Evolutionary conservation across 2,329 filamentous ascomycete genomes (phyloP).

Genomic region (Leptographium galeiforme): DNA sequence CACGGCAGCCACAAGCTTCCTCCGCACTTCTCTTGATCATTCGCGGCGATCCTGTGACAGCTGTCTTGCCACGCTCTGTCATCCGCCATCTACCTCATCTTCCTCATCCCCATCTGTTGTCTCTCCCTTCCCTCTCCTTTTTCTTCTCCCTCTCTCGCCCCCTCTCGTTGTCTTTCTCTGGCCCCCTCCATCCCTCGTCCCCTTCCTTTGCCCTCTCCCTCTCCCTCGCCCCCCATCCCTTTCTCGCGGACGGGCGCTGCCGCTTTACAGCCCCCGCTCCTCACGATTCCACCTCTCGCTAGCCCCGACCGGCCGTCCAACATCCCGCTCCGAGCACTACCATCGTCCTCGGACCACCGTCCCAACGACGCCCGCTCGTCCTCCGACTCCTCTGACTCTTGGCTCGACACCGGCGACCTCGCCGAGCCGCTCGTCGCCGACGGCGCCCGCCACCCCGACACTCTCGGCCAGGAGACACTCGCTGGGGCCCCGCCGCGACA

Average conservation of each 20-base stretch:
- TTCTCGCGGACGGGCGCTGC: conserved; percentile 52
- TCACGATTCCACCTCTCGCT: conserved; percentile 70
- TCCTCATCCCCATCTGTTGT: too few relatives aligned
- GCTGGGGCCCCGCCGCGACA: conserved; percentile 30
- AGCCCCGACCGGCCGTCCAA: conserved; percentile 56
- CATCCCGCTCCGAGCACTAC: conserved; percentile 73
- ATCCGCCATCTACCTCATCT: too few relatives aligned
- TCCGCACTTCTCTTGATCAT: not conserved
- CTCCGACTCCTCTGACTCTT: conserved; percentile 46
- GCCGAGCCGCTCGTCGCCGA: conserved; percentile 76
- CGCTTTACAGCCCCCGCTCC: conserved; percentile 59
- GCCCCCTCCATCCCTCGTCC: not conserved
- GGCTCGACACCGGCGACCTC: conserved; percentile 91
- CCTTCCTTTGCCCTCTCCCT: not conserved
- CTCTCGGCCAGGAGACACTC: conserved; percentile 49
- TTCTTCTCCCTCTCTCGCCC: not conserved
- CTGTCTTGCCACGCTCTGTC: too few relatives aligned
- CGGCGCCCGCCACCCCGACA: conserved; percentile 55
- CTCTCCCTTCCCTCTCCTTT: not conserved
- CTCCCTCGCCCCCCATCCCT: not conserved
- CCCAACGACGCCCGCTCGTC: conserved; percentile 21
- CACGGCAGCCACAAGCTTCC: not conserved
- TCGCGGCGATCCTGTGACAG: not conserved
- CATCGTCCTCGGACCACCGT: conserved; percentile 1
- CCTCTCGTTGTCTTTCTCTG: not conserved